phyloP scores from a whole-genome alignment of 495 filamentous ascomycete species.

The Hypoxylon lenormandii region DNA sequence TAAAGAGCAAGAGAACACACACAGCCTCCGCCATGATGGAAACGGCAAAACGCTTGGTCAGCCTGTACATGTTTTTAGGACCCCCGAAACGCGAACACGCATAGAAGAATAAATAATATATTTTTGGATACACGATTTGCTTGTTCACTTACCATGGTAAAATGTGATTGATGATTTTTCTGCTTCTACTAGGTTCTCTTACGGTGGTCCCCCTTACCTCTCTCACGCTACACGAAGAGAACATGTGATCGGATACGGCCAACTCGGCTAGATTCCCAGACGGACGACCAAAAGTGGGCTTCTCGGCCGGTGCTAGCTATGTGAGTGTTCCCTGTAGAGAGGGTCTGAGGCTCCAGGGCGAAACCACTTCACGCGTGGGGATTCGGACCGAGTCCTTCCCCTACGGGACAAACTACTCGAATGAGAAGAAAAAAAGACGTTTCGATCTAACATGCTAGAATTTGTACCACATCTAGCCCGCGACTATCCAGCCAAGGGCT shows the following conservation, averaged over 20 bases:
- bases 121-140: conserved; percentile 9
- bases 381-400: conserved; percentile 1
- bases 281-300: not conserved
- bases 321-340: not conserved
- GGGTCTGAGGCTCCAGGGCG: not conserved
- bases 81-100: conserved; percentile 26
- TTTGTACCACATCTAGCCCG: too few relatives aligned
- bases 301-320: conserved; percentile 1
- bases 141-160: not conserved
- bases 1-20: not conserved
- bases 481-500: too few relatives aligned
- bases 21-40: conserved; percentile 1
- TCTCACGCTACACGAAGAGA: not conserved
- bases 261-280: not conserved
- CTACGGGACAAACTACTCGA: conserved; percentile 1
- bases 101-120: conserved; percentile 24
- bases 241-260: not conserved
- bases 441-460: not conserved
- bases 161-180: too few relatives aligned
- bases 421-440: not conserved
- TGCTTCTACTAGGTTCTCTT: too few relatives aligned
- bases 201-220: too few relatives aligned
- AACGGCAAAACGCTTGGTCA: conserved; percentile 3
- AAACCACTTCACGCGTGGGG: too few relatives aligned
- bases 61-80: not conserved